Base-by-base conservation (phyloP, 78 protist species). In the Dictyostelium firmibasis region DNA sequence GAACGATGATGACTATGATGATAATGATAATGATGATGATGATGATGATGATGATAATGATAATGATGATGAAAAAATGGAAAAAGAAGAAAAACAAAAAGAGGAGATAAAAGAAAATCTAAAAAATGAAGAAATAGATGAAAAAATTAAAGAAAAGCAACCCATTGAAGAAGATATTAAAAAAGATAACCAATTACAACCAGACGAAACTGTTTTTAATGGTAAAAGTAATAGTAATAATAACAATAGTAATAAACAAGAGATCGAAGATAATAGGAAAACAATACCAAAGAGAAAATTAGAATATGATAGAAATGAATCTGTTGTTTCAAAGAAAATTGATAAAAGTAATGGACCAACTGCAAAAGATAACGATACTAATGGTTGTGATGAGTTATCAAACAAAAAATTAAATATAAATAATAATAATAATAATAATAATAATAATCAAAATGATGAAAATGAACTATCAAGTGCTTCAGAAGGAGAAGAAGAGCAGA, bases 221-320 rank as follows among this genome's bases (percentile, higher is more conserved):
- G 64, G 50, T 78, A 29, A 8, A n/a, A n/a, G 20, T 57, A 47
- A 25, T 60, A 41, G 27, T 27, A 44, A 79, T 44, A 77, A 25
- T 75, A 75, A 75, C 9, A 38, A 38, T 75, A 36, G n/a, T 27
- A 38, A 43, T n/a, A 78, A 43, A 2, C 33, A 13, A 70, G 77
- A 70, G 4, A 31, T 13, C 14, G 77, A n/a, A 29, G 41, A 31
- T 70, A 31, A 70, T 31, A 25, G 41, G 41, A 70, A 70, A 31
- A 53, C 41, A 41, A 76, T 31, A 38, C 60, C 82, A 76, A 76
- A 76, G 23, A 76, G 82, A 76, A 76, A 76, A 29, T 38, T 38
- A n/a, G 82, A 41, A 14, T 23, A 79, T 79, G 69, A 47, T 29
- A 64, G 3, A 50, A 50, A 70, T 70, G 77, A 31, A 31, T 31